Evolutionary conservation across 2,329 filamentous ascomycete species (phyloP).

Genomic region (Eurotiales sp.): DNA sequence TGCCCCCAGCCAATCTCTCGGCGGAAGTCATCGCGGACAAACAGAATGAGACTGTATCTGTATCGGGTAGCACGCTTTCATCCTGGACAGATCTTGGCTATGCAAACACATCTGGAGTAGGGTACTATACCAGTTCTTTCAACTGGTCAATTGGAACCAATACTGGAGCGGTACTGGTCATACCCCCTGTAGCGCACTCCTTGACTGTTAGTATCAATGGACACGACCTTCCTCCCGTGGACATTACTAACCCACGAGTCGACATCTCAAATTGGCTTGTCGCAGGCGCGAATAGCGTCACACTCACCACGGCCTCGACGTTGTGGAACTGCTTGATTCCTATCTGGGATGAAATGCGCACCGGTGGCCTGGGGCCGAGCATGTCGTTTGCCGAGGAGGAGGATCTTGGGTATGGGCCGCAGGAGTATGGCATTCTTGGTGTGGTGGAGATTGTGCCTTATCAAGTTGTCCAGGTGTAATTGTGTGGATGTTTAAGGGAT

Average conservation of each 20-base stretch:
- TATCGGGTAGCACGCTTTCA: constrained; percentile 32
- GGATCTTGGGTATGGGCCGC: no score
- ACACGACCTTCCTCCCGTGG: constrained; percentile 26
- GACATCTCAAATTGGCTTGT: constrained; percentile 15
- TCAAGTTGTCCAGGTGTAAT: not conserved
- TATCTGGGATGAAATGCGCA: not conserved
- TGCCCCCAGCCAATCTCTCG: constrained; percentile 30
- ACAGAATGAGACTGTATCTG: constrained; percentile 24
- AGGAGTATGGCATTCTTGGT: not conserved
- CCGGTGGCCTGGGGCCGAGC: not conserved
- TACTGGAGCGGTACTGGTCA: constrained; percentile 24
- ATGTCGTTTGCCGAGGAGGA: no score
- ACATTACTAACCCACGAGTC: constrained; percentile 22
- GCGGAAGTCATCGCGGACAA: constrained; percentile 30
- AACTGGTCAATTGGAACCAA: not conserved
- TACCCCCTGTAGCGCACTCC: constrained; percentile 28
- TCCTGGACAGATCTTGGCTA: no score
- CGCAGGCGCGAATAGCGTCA: constrained; percentile 25
- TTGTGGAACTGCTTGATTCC: constrained; percentile 12
- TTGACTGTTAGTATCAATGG: constrained; percentile 28
- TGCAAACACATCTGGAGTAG: constrained; percentile 26
- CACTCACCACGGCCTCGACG: constrained; percentile 29
- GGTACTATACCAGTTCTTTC: constrained; percentile 2
- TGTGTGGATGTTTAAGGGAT: no score
- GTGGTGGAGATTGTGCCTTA: not conserved